Evolutionary conservation across 1,284 basidiomycete genomes (phyloP), one percentile per base, ranked within the genome.

Genomic region (Ceratobasidium sp.): DNA sequence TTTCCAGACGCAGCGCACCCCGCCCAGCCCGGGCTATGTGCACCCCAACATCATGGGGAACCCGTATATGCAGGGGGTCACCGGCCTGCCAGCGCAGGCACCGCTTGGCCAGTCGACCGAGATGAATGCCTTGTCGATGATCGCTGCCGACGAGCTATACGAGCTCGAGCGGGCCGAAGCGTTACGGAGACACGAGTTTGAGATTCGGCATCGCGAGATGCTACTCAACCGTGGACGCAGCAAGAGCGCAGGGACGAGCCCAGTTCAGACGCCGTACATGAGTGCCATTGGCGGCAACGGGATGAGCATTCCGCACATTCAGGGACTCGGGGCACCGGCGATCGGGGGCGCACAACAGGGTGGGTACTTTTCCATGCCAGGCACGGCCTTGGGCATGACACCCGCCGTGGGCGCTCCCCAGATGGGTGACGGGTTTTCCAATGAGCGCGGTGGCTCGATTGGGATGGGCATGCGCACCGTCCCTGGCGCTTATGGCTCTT

Each of bases 111-210:
- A 59, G 69, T 57, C 69, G 40, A 71, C 69, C 15, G 69, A 71
- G 29, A 37, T 71, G 61, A 68, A 93, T 0, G 89, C 94, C 0
- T 85, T 96, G 34, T 95, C 93, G 11, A 90, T 89, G 25, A 88
- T 95, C 51, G 95, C 95, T 1, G 92, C 95, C 83, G 94, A 95
- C 76, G 94, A 96, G 83, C 88, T 97, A 0, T 92, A 92, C 81
- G 90, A 91, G 79, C 89, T 97, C n/a, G 95, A 97, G 83, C 90
- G 91, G 51, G 88, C 91, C 79, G 95, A 97, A 82, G 93, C 94
- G 0, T 83, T 91, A 59, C 88, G 95, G 32, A 88, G 95, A 51
- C 95, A 94, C 7, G 93, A 95, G 82, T 97, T 93, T 84, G 94
- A 96, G 82, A 88, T 92, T 17, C 88, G 90, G 11, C 94, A 93